Percentiles rank a stretch among this genome's conserved stretches.
Evolutionary conservation across 331 rosid genomes (phyloP).

Genomic region (Erythrophleum ivorense): DNA sequence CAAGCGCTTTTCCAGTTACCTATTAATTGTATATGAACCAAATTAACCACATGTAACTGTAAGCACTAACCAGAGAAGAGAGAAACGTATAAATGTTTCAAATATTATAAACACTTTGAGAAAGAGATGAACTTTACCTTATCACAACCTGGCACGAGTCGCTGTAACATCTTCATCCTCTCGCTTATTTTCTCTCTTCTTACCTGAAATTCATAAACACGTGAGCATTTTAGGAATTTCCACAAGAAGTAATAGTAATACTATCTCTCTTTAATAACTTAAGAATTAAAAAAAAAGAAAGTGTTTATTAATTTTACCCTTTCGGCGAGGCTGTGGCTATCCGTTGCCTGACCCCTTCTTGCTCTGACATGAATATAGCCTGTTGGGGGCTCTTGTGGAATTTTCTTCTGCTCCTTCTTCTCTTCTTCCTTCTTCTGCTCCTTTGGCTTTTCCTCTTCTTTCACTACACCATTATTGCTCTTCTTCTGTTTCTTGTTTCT

Average conservation of each 20-base stretch:
- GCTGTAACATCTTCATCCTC: constrained; percentile 85
- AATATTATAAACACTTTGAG: neutral
- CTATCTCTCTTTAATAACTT: neutral
- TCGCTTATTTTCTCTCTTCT: constrained; percentile 96
- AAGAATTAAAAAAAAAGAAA: neutral
- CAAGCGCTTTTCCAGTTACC: constrained; percentile 91
- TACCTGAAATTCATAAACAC: constrained; percentile 49
- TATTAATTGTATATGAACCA: constrained; percentile 38
- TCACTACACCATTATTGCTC: neutral
- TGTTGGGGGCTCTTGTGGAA: neutral
- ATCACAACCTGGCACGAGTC: constrained; percentile 95
- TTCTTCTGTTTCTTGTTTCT: constrained; percentile 9
- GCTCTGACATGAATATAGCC: constrained; percentile 16
- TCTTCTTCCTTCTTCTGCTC: too few species aligned
- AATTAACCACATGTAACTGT: constrained; percentile 54
- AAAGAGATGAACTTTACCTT: constrained; percentile 55
- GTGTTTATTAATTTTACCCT: neutral
- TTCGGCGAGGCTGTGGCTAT: constrained; percentile 24
- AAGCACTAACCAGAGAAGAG: constrained; percentile 44
- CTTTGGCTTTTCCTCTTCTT: neutral
- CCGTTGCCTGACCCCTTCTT: constrained; percentile 2
- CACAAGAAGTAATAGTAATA: neutral
- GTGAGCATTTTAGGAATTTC: constrained; percentile 1
- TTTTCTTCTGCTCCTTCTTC: neutral
- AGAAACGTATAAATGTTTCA: constrained; percentile 12